Base-by-base conservation (phyloP, 2,329 filamentous ascomycete species). In the Diaporthe velutina region DNA sequence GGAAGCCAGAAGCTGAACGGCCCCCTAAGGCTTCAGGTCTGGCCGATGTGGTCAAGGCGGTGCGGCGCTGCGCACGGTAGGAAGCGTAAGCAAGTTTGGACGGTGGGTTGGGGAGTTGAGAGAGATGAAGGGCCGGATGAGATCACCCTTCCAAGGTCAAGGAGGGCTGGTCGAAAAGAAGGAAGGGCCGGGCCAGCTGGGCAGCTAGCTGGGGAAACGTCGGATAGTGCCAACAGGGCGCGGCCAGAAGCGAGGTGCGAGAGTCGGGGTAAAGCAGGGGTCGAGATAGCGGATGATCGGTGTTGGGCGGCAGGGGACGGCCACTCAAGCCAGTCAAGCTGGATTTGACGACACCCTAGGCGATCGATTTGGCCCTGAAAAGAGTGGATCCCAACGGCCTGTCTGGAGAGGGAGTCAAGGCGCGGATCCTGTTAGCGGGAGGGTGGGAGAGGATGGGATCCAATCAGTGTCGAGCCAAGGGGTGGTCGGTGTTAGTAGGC, bases 381-480 rank as follows among this genome's bases (percentile, higher is more conserved):
- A 72, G 52, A 72, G 74, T 74, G 74, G 74, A 52, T 17, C 74
- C 33, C 38, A 40, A 50, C 68, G 74, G 68, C 54, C 60, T 70
- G 66, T 66, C 68, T 42, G 45, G 52, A 70, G 66, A 73, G 45
- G 52, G 52, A 54, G 70, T 60, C 70, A 70, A 73, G 60, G 30
- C 68, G 45, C 60, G 75, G 54, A 66, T 61, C 61, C 52, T 71
- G 70, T 55, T 72, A 64, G 70, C 48, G 57, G 70, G 70, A 72
- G 57, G 48, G 73, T 66, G 75, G 60, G 64, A 76, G 68, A 57
- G 30, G 40, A 74, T 60, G 33, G 45, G n/a, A 73, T 50, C 75
- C 73, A 76, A 76, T 76, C 75, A 72, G 54, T 74, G 73, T 17
- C 28, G 48, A 73, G 75, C 75, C 67, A 72, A 74, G 58, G 70